phyloP scores from a whole-genome alignment of 768 basidiomycete species.

The Lactifluus rugatus region DNA sequence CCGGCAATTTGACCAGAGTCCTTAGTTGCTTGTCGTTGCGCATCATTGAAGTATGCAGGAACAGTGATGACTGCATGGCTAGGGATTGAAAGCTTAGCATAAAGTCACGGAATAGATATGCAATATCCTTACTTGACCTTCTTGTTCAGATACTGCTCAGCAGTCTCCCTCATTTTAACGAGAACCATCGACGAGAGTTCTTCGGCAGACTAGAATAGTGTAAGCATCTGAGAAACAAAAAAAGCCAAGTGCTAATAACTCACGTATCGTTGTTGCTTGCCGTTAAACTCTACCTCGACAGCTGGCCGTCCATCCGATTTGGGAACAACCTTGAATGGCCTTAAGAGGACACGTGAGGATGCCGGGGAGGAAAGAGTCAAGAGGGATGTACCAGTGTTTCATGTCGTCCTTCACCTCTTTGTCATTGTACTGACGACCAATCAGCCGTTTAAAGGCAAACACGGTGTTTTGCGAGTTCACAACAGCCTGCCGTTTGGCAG shows the following conservation, averaged over 20 bases:
- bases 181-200: conserved; percentile 84
- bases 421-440: conserved; percentile 90
- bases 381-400: conserved; percentile 57
- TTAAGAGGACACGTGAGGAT: conserved; percentile 22
- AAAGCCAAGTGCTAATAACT: conserved; percentile 25
- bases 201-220: conserved; percentile 56
- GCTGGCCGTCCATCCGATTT: conserved; percentile 69
- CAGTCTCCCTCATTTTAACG: conserved; percentile 92
- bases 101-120: background rate
- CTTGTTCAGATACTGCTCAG: conserved; percentile 87
- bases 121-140: conserved; percentile 71
- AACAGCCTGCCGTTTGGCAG: conserved; percentile 94
- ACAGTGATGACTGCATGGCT: conserved; percentile 91
- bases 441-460: conserved; percentile 88
- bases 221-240: background rate
- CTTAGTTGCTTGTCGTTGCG: conserved; percentile 98
- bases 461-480: conserved; percentile 93
- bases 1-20: conserved; percentile 97
- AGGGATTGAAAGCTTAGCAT: conserved; percentile 9
- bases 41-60: conserved; percentile 99
- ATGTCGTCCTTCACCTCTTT: conserved; percentile 89
- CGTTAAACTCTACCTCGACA: conserved; percentile 76
- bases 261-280: conserved; percentile 73
- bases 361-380: background rate
- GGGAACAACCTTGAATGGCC: conserved; percentile 74